Evolutionary conservation across 305 asterid genomes (phyloP), one percentile per base, ranked within the genome.

Genomic region (Rubia tinctorum): DNA sequence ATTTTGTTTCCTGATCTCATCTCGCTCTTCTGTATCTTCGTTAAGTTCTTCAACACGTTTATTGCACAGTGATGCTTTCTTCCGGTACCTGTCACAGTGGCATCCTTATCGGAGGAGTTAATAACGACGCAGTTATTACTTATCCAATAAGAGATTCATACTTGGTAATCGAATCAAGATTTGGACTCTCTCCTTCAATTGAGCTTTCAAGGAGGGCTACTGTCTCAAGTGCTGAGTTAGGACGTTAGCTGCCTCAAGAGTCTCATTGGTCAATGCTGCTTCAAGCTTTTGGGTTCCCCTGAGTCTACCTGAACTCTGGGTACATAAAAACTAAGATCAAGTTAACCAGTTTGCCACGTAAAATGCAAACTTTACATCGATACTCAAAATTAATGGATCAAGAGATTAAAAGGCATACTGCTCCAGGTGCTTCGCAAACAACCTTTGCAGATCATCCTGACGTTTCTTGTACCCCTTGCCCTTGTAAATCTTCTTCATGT

Each of bases 91-190:
- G 66, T 78, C 22, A 74, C 75, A 72, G 71, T 74, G 25, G 49
- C 11, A 43, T 45, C n/a, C 25, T 72, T 47, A 80, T 79, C 76
- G 66, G 60, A 66, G 23, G 53, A 42, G 27, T 39, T 23, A 8
- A 71, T 0, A 42, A 44, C 22, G 70, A 47, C 17, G 49, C 53
- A 79, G 39, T 53, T 69, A 42, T n/a, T 53, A 58, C 44, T 25
- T 13, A 58, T 68, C 39, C n/a, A 68, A 51, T n/a, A n/a, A 66
- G 51, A 76, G 73, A 65, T 39, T 73, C 87, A 55, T 95, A 95
- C 99, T 92, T 98, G 73, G 99, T 72, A 30, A 95, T 92, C 40
- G 98, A 92, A 80, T 92, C 99, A 53, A 92, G 98, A 85, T 95
- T 95, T 34, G 99, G 99, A 78, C 84, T 95, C 95, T 87, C 80